Conservation (phyloP, 75 land plant genomes). For the Selaginella tamariscina region DNA sequence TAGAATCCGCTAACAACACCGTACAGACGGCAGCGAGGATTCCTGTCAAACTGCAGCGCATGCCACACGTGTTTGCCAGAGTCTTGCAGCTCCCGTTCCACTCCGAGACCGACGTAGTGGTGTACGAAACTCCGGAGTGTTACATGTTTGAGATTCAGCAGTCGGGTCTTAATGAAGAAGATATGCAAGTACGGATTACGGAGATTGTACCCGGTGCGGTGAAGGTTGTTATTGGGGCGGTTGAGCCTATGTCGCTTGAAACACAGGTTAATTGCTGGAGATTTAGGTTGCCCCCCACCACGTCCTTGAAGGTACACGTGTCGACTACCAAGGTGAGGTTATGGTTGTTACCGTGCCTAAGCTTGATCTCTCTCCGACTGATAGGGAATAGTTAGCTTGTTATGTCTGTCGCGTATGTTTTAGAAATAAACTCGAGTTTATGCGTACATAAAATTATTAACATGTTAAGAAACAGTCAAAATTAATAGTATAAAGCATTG, state of each 20-base stretch:
- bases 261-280: background rate
- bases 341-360: background rate
- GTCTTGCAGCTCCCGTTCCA: conserved; percentile 61
- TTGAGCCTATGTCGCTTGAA: background rate
- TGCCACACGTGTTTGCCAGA: conserved; percentile 59
- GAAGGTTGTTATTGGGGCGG: conserved; percentile 27
- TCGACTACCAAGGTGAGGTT: background rate
- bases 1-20: background rate
- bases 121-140: conserved; percentile 31
- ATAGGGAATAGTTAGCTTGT: background rate
- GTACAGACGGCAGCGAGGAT: background rate
- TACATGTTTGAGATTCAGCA: conserved; percentile 37
- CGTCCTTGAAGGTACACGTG: background rate
- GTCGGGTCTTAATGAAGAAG: conserved; percentile 16
- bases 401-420: background rate
- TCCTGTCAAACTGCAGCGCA: conserved; percentile 37
- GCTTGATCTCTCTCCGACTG: background rate
- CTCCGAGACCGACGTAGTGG: conserved; percentile 49
- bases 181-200: conserved; percentile 29
- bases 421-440: background rate
- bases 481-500: too few species aligned
- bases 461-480: too few species aligned
- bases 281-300: background rate
- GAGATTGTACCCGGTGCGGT: conserved; percentile 53
- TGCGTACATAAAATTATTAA: background rate